A percentile compares a stretch with the other conserved stretches of the same genome.
Conservation (phyloP, 306 rosid species). For the Carpinus viminea region DNA sequence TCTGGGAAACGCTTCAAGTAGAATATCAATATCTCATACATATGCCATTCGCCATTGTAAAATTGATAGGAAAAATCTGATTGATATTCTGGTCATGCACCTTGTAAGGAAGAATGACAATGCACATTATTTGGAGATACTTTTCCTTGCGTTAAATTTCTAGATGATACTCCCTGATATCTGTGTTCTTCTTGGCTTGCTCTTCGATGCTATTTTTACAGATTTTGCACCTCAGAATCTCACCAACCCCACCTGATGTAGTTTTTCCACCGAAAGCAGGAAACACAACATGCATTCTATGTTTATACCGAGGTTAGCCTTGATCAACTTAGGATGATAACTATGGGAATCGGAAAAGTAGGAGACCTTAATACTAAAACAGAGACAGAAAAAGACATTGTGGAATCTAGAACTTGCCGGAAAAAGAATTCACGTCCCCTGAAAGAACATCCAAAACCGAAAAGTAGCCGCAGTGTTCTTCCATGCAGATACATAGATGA, state of each 20-base stretch:
- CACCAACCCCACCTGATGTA: background rate
- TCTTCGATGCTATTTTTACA: background rate
- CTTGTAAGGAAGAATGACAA: background rate
- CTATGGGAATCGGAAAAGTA: background rate
- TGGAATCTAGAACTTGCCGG: background rate
- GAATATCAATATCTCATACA: background rate
- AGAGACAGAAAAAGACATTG: background rate
- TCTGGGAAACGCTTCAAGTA: background rate
- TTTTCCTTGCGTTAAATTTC: background rate
- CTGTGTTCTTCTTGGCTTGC: background rate
- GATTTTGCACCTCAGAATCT: background rate
- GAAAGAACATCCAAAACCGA: background rate
- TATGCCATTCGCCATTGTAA: background rate
- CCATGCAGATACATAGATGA: background rate
- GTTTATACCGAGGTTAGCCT: background rate
- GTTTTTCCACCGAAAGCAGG: background rate
- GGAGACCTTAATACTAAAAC: background rate
- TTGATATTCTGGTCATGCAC: background rate
- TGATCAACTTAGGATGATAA: background rate
- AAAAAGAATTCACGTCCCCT: background rate
- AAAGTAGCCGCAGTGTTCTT: background rate
- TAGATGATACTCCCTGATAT: background rate
- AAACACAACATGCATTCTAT: background rate
- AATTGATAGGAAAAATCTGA: background rate
- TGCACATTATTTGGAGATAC: background rate